A percentile compares a stretch with the other conserved stretches of the same genome.
Conservation (phyloP, 2,329 filamentous ascomycete genomes). For the Ceratocystis cacaofunesta region DNA sequence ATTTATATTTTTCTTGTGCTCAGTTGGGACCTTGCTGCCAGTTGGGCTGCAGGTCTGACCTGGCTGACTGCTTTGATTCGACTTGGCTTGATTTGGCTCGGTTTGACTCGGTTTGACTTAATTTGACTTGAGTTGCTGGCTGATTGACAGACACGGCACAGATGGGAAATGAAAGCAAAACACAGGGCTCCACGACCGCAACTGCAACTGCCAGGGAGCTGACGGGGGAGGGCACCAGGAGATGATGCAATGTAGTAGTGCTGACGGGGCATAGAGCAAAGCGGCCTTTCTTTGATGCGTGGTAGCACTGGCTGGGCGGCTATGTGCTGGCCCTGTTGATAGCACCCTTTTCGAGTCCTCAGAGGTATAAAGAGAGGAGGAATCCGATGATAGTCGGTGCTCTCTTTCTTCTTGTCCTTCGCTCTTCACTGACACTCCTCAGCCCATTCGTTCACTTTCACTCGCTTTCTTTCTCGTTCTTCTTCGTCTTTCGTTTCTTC, state of each 20-base stretch:
- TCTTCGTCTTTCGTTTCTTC: neutral
- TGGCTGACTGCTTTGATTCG: no score
- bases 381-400: neutral
- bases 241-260: neutral
- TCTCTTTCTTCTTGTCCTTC: neutral
- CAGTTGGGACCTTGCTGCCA: neutral
- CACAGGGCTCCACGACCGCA: neutral
- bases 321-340: neutral
- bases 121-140: neutral
- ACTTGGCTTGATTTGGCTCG: no score
- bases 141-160: neutral
- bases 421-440: constrained; percentile 1
- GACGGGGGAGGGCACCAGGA: neutral
- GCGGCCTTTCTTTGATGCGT: neutral
- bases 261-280: neutral
- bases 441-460: constrained; percentile 5
- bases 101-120: no score
- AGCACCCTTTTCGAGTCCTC: neutral
- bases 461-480: constrained; percentile 6
- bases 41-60: neutral
- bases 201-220: constrained; percentile 3
- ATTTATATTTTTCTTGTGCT: no score
- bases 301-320: neutral
- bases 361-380: neutral
- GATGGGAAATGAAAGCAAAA: constrained; percentile 12